phyloP scores from a whole-genome alignment of 192 early-diverging fungal genomes.

The Chytriomyces confervae region DNA sequence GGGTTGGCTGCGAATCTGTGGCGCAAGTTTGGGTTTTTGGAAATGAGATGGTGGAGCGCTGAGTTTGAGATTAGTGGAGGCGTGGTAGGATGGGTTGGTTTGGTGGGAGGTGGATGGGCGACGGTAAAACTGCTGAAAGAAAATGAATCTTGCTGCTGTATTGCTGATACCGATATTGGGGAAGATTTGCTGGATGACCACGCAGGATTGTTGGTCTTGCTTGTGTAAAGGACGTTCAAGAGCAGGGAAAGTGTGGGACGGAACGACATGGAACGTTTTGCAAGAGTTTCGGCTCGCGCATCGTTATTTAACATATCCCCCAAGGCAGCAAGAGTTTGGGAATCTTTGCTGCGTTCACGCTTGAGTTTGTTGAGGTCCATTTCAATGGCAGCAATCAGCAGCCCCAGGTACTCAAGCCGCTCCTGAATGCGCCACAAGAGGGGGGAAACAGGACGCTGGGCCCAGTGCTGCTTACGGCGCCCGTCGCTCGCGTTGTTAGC shows the following conservation, averaged over 20 bases:
- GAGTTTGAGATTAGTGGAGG: not conserved
- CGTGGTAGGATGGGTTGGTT: not conserved
- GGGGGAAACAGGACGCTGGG: constrained; percentile 31
- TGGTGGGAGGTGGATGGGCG: not conserved
- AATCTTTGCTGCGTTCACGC: not conserved
- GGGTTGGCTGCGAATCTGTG: not conserved
- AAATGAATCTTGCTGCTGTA: not conserved
- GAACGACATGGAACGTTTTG: not conserved
- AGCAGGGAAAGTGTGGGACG: too few relatives aligned
- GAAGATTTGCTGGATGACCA: not conserved
- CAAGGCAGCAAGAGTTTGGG: not conserved
- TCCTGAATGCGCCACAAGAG: constrained; percentile 33
- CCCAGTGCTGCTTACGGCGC: constrained; percentile 23
- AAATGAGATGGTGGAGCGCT: not conserved
- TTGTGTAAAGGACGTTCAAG: not conserved
- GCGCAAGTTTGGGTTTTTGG: not conserved
- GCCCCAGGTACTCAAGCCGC: constrained; percentile 23
- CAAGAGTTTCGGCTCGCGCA: not conserved
- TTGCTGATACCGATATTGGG: not conserved
- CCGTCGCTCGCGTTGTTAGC: constrained; percentile 6
- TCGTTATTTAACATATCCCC: too few relatives aligned
- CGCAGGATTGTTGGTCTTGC: not conserved
- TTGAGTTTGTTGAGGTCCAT: not conserved
- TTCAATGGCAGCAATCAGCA: constrained; percentile 17
- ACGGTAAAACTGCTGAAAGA: not conserved